Conservation (phyloP, 331 rosid species). For the Arachis monticola region DNA sequence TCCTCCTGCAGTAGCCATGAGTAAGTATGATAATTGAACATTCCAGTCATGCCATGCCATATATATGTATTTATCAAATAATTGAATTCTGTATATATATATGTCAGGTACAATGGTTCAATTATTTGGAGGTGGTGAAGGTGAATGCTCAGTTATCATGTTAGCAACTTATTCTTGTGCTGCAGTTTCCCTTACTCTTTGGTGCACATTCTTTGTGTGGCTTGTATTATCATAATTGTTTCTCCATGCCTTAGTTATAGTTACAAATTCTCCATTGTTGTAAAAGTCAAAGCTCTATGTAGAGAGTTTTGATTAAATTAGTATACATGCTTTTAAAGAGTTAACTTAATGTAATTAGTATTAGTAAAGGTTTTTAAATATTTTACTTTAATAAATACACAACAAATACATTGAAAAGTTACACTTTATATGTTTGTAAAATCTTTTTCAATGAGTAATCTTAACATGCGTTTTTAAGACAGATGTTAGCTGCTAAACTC, state of each 20-base stretch:
- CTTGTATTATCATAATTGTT: conserved; percentile 35
- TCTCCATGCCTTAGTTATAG: neutral
- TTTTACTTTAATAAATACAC: no score
- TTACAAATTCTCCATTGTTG: no score
- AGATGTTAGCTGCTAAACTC: no score
- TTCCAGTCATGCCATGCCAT: neutral
- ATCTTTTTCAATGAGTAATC: no score
- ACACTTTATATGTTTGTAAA: no score
- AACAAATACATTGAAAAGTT: no score
- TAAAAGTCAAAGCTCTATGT: neutral
- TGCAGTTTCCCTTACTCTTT: conserved; percentile 40
- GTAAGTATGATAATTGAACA: conserved; percentile 39
- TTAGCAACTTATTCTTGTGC: conserved; percentile 50
- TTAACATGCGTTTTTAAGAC: no score
- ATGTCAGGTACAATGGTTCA: conserved; percentile 53
- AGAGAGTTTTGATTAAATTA: neutral
- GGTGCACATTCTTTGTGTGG: conserved; percentile 54
- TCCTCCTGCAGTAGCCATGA: conserved; percentile 53
- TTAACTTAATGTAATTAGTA: no score
- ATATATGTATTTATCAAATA: neutral
- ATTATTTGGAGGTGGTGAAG: conserved; percentile 49
- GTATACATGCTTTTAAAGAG: no score
- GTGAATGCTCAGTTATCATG: conserved; percentile 57
- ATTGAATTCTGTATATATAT: no score
- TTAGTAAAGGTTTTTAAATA: no score